Base-by-base conservation (phyloP, 2,329 filamentous ascomycete species). In the Paraphoma chrysanthemicola region DNA sequence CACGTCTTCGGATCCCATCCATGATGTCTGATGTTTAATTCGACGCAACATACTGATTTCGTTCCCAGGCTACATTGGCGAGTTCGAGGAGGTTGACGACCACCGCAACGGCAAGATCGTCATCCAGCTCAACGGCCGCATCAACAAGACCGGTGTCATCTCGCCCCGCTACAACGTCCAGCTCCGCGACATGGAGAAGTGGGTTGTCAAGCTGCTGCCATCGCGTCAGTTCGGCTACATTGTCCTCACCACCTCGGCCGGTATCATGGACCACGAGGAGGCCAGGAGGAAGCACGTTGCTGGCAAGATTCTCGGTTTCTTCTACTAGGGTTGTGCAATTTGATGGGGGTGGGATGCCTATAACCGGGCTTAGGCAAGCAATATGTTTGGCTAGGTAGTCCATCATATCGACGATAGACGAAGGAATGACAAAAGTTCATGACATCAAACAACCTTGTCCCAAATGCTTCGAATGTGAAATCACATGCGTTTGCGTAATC, bases 231-330 rank as follows among this genome's bases (percentile, higher is more conserved):
- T 99, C 88, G 95, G 95, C 79, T 97, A 93, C 86, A 92, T 99
- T 79, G 93, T 99, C 83, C 90, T 99, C 77, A 99, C 95, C 82
- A 99, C 95, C 83, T 97, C 93, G 60, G 93, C 95, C 67, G 95
- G 95, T 82, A 99, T 99, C 83, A 98, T 99, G 94, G 95, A 99
- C 86, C 95, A 99, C 86, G 95, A 99, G 88, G 95, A 99, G 89
- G 95, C 95, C 73, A 88, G 95, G 80, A 88, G 95, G 82, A 98
- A 98, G 90, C 95, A 99, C 86, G 95, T 98, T 79, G 89, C 94
- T 73, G 95, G 95, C 84, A 99, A 99, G 90, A 92, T 99, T 83
- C 92, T 98, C 75, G 95, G 95, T 77, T 99, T 98, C 90, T 97
- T 97, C 88, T 98, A 97, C 88, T 97, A 95, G 81, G 33, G 55